Evolutionary conservation across 352 stramenopile genomes (phyloP).

Genomic region (Phytophthora fragariaefolia): DNA sequence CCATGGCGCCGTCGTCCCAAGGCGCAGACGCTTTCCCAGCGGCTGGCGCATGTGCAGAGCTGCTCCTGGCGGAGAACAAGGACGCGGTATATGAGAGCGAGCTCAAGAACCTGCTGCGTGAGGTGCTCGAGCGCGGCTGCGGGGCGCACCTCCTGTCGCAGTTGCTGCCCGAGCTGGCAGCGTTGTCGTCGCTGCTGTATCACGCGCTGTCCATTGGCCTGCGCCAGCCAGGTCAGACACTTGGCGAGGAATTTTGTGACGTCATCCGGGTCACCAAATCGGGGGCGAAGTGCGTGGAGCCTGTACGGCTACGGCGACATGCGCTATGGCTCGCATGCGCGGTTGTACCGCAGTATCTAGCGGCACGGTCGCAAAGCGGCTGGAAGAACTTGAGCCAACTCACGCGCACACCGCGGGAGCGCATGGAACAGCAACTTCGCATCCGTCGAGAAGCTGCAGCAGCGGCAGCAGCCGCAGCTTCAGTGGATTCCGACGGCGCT

Average conservation of each 20-base stretch:
- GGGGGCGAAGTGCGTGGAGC: constrained; percentile 15
- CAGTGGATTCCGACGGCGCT: constrained; percentile 9
- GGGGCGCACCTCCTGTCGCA: constrained; percentile 81
- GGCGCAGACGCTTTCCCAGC: constrained; percentile 50
- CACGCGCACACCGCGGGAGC: constrained; percentile 68
- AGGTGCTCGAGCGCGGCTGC: constrained; percentile 76
- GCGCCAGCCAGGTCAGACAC: constrained; percentile 73
- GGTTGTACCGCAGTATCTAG: constrained; percentile 69
- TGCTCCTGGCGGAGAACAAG: constrained; percentile 78
- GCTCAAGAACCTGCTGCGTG: constrained; percentile 75
- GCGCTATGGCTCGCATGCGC: constrained; percentile 62
- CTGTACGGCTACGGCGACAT: constrained; percentile 50
- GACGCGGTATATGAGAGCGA: constrained; percentile 76
- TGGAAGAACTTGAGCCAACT: constrained; percentile 77
- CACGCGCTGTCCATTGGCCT: constrained; percentile 61
- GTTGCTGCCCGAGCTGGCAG: constrained; percentile 73
- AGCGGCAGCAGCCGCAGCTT: constrained; percentile 16
- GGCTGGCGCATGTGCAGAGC: constrained; percentile 73
- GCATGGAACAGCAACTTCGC: constrained; percentile 82
- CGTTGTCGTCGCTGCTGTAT: constrained; percentile 73
- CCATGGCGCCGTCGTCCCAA: constrained; percentile 3
- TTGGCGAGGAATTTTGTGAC: constrained; percentile 91
- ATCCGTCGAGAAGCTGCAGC: constrained; percentile 45
- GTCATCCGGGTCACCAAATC: constrained; percentile 67
- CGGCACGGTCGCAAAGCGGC: constrained; percentile 63